Conservation (phyloP, 371 early-diverging fungal genomes). For the Mortierella sp. region DNA sequence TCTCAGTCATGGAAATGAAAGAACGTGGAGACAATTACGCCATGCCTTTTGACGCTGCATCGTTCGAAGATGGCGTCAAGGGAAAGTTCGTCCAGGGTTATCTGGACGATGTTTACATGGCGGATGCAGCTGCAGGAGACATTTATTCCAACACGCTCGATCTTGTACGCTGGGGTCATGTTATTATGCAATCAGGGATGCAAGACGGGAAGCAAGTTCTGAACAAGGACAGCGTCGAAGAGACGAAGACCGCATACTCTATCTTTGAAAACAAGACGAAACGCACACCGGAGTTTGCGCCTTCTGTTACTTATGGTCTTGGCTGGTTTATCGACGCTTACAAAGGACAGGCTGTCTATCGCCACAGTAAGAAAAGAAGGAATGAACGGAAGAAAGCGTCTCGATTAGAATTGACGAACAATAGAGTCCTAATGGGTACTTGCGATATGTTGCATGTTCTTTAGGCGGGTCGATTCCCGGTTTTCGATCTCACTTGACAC, state of each 20-base stretch:
- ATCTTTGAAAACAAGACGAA: neutral
- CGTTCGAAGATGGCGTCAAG: conserved; percentile 9
- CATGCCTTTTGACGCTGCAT: neutral
- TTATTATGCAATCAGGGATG: conserved; percentile 10
- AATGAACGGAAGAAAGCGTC: neutral
- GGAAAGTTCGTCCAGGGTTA: conserved; percentile 1
- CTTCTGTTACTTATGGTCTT: conserved; percentile 9
- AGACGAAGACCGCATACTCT: neutral
- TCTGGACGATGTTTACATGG: neutral
- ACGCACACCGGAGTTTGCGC: conserved; percentile 4
- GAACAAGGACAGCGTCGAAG: conserved; percentile 6
- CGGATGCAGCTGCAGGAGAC: conserved; percentile 21
- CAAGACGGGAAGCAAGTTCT: conserved; percentile 19
- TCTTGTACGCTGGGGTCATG: conserved; percentile 11
- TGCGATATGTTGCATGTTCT: neutral
- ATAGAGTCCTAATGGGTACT: too few species aligned
- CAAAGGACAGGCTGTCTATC: conserved; percentile 19
- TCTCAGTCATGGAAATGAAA: conserved; percentile 7
- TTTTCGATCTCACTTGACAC: neutral
- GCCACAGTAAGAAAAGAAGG: conserved; percentile 11
- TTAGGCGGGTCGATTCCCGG: conserved; percentile 15
- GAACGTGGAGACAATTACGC: conserved; percentile 7
- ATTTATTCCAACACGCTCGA: conserved; percentile 22
- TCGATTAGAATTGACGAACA: neutral
- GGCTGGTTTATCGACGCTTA: conserved; percentile 13